Evolutionary conservation across 371 early-diverging fungal species (phyloP).

Genomic region (Dentiscutata heterogama): DNA sequence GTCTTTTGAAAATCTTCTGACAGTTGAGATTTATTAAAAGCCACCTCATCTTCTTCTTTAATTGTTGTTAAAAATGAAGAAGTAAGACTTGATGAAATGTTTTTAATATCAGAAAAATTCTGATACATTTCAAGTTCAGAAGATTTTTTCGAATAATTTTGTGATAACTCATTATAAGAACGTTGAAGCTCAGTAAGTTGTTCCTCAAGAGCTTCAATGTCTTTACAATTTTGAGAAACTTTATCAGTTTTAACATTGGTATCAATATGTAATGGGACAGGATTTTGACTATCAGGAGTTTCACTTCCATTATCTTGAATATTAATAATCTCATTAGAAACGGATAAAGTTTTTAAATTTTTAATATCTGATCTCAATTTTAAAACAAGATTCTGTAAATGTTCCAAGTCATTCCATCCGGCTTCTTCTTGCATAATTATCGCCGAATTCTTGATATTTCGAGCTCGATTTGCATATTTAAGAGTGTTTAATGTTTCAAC

Average conservation of each 20-base stretch:
- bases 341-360: slow-evolving; percentile 52
- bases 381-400: slow-evolving; percentile 65
- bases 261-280: neutral
- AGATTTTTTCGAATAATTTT: slow-evolving; percentile 22
- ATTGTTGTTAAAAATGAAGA: neutral
- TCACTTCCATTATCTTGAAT: neutral
- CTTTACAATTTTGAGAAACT: neutral
- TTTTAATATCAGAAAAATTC: neutral
- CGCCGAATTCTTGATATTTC: slow-evolving; percentile 88
- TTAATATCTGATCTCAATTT: slow-evolving; percentile 67
- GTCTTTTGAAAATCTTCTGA: slow-evolving; percentile 63
- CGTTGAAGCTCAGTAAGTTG: slow-evolving; percentile 35
- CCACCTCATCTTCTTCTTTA: slow-evolving; percentile 20
- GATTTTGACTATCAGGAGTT: neutral
- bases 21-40: slow-evolving; percentile 28
- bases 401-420: slow-evolving; percentile 62
- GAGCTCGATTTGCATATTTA: slow-evolving; percentile 90
- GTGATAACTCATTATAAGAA: slow-evolving; percentile 35
- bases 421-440: slow-evolving; percentile 79
- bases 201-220: slow-evolving; percentile 44
- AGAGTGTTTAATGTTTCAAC: slow-evolving; percentile 94
- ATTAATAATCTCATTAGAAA: neutral
- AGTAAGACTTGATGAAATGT: neutral
- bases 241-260: neutral
- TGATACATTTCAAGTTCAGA: slow-evolving; percentile 40